Evolutionary conservation across 768 basidiomycete species (phyloP).

Genomic region (Leucosporidium scottii): DNA sequence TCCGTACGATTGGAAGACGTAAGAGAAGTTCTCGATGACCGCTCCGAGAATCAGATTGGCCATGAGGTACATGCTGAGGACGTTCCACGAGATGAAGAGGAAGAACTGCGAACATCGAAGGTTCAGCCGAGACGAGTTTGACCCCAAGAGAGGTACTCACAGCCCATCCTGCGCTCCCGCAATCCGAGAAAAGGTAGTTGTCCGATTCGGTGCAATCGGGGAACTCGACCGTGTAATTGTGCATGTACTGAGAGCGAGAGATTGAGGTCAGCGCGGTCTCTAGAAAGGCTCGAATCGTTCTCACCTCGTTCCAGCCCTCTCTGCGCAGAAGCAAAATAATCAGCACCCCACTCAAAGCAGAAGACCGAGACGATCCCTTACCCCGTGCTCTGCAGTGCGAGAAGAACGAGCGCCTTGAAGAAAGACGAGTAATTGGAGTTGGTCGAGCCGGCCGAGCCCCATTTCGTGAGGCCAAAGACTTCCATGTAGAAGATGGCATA

Average conservation of each 20-base stretch:
- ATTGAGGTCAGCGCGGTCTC: no score
- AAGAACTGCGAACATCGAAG: conserved; percentile 49
- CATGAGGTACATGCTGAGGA: conserved; percentile 69
- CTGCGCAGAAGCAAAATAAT: conserved; percentile 44
- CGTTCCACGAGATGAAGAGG: conserved; percentile 89
- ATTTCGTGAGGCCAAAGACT: conserved; percentile 84
- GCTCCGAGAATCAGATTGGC: conserved; percentile 31
- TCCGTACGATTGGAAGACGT: conserved; percentile 80
- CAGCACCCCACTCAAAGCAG: background rate
- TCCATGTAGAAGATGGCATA: conserved; percentile 83
- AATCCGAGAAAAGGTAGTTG: conserved; percentile 63
- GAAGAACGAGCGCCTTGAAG: conserved; percentile 73
- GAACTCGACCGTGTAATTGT: conserved; percentile 54
- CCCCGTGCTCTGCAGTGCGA: conserved; percentile 90
- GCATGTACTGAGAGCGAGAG: conserved; percentile 59
- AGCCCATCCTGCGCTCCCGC: conserved; percentile 71
- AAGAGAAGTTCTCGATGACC: conserved; percentile 72
- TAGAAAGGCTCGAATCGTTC: no score
- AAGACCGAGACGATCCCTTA: conserved; percentile 43
- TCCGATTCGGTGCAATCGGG: conserved; percentile 30
- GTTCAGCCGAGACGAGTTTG: no score
- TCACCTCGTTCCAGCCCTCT: conserved; percentile 79
- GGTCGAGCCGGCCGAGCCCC: conserved; percentile 61
- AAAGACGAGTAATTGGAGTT: conserved; percentile 73
- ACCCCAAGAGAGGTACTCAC: no score